Evolutionary conservation across 306 rosid species (phyloP).

Genomic region (Trifolium dubium): DNA sequence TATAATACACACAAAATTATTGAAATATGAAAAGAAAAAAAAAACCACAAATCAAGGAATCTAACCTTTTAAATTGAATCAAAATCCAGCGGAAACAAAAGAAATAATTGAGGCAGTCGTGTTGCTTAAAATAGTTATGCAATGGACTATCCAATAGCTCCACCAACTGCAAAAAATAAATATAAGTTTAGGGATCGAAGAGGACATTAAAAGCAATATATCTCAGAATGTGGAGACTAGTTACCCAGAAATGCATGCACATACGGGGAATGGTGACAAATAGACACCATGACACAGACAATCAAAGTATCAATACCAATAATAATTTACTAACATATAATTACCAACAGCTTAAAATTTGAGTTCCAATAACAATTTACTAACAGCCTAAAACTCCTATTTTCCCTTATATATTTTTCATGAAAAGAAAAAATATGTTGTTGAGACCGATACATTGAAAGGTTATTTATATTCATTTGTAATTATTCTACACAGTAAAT

Average conservation of each 20-base stretch:
- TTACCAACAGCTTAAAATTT: background rate
- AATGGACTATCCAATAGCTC: conserved; percentile 87
- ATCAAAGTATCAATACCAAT: background rate
- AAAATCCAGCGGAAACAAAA: conserved; percentile 99
- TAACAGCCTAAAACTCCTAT: conserved; percentile 1
- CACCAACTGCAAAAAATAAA: conserved; percentile 78
- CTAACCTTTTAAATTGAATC: conserved; percentile 96
- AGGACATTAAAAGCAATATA: conserved; percentile 30
- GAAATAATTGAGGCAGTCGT: conserved; percentile 93
- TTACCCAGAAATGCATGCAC: conserved; percentile 16
- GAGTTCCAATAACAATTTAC: background rate
- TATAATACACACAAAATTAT: conserved; percentile 18
- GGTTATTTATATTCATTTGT: conserved; percentile 10
- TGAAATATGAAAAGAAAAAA: no score
- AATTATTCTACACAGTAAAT: conserved; percentile 1
- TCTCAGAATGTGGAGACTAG: conserved; percentile 11
- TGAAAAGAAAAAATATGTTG: conserved; percentile 4
- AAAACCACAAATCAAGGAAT: conserved; percentile 33
- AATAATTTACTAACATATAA: background rate
- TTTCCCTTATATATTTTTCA: conserved; percentile 9
- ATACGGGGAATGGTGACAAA: conserved; percentile 22
- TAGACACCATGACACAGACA: conserved; percentile 18
- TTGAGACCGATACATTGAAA: background rate
- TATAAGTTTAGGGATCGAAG: conserved; percentile 38
- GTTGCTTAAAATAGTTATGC: conserved; percentile 88